Evolutionary conservation across 2,329 filamentous ascomycete genomes (phyloP), one percentile per base, ranked within the genome.

Genomic region (Phoma sp.): DNA sequence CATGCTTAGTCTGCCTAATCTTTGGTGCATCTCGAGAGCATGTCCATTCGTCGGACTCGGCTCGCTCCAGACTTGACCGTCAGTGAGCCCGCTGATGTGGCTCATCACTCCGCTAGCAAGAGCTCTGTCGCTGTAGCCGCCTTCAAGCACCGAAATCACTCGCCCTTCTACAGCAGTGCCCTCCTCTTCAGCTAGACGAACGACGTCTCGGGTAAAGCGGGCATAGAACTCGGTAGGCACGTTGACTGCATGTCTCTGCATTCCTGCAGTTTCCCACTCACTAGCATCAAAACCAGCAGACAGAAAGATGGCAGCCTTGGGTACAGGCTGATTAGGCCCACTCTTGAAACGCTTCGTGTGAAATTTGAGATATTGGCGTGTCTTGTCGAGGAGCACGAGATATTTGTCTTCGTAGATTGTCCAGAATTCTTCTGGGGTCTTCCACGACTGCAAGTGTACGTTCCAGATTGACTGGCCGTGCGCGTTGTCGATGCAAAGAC

Each of bases 201-300:
- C 88, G 3, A 97, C 85, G 69, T 99, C 95, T 39, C 88, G 84
- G 0, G 94, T 94, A 61, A 99, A 89, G 1, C 90, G 87, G 43
- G 95, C 95, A 71, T 98, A 99, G 73, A 99, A 99, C 48, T 94
- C 91, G 0, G 94, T 99, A 0, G 95, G 94, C 2, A 99, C 95
- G 69, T 96, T 96, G 68, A 96, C 93, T 54, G 90, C 89, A 75
- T 99, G 95, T 41, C 95, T 85, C 76, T 99, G 95, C 95, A 99
- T 99, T 3, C 91, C 92, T 4, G 85, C 81, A 17, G 90, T 88
- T 74, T 99, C 95, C 87, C 91, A 96, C 72, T 99, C 92, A 70
- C 93, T 97, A 3, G 95, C 95, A 76, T 99, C 95, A 63, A 99
- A 99, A 0, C 95, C 96, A 2, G 95, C 93, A 40, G 94, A 98